phyloP scores from a whole-genome alignment of 768 basidiomycete species.

The Termitomyces sp. region DNA sequence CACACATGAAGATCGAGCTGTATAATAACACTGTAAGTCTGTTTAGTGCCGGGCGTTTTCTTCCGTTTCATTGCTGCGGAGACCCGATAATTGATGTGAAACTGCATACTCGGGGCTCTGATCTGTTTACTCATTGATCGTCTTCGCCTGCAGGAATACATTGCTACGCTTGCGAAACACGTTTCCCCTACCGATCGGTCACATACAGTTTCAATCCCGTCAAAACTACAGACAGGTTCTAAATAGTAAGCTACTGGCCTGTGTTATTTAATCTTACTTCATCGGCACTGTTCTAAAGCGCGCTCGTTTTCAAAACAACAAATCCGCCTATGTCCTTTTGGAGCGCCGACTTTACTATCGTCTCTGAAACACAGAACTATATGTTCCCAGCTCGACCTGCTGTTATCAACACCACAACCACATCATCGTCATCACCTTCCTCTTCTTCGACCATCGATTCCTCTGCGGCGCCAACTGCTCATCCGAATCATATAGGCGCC shows the following conservation, averaged over 20 bases:
- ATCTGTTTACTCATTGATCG: neutral
- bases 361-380: slow-evolving; percentile 10
- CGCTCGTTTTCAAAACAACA: slow-evolving; percentile 25
- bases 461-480: neutral
- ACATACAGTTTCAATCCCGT: slow-evolving; percentile 27
- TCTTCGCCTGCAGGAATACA: slow-evolving; percentile 26
- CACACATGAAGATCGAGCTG: slow-evolving; percentile 39
- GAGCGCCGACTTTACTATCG: slow-evolving; percentile 46
- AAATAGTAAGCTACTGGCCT: slow-evolving; percentile 21
- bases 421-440: neutral
- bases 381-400: slow-evolving; percentile 17
- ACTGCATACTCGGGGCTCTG: neutral
- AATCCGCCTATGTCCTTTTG: slow-evolving; percentile 31
- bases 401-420: neutral
- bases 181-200: slow-evolving; percentile 29
- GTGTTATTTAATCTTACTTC: neutral
- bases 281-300: slow-evolving; percentile 16
- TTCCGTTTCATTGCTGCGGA: neutral
- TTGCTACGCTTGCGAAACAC: slow-evolving; percentile 36
- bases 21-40: slow-evolving; percentile 34
- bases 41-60: neutral
- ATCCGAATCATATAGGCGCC: slow-evolving; percentile 9
- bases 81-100: neutral
- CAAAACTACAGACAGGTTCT: slow-evolving; percentile 19
- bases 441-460: slow-evolving; percentile 1